phyloP scores from a whole-genome alignment of 768 basidiomycete species.

The Boletus reticuloceps region DNA sequence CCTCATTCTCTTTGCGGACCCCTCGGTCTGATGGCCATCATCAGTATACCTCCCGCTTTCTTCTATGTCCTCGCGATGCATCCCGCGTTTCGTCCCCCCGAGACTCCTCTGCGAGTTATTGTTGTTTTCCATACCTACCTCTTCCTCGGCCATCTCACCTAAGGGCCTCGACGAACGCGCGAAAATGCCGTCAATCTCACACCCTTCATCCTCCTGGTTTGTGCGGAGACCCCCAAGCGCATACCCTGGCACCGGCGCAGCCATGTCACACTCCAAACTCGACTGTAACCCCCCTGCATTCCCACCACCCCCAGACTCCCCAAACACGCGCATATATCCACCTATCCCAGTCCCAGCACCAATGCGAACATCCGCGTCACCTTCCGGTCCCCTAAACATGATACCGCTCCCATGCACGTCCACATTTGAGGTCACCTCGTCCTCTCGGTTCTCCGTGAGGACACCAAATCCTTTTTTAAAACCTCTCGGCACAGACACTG shows the following conservation, averaged over 20 bases:
- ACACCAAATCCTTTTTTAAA: slow-evolving; percentile 7
- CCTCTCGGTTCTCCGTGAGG: slow-evolving; percentile 3
- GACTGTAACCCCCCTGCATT: neutral
- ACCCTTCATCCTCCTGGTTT: neutral
- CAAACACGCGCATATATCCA: slow-evolving; percentile 27
- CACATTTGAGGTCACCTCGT: neutral
- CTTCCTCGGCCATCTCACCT: slow-evolving; percentile 7
- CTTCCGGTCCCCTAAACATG: slow-evolving; percentile 4
- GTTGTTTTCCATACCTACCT: slow-evolving; percentile 3
- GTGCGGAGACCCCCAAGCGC: neutral
- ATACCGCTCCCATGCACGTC: neutral
- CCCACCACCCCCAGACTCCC: slow-evolving; percentile 1
- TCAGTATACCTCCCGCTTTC: slow-evolving; percentile 3
- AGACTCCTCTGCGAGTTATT: neutral
- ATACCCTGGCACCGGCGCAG: slow-evolving; percentile 20
- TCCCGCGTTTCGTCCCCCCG: slow-evolving; percentile 13
- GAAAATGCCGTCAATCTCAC: slow-evolving; percentile 5
- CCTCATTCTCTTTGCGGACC: slow-evolving; percentile 17
- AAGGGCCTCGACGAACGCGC: slow-evolving; percentile 5
- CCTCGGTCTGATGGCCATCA: slow-evolving; percentile 1
- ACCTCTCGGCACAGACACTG: slow-evolving; percentile 13
- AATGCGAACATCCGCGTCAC: neutral
- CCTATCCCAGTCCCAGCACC: slow-evolving; percentile 1
- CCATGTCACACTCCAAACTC: slow-evolving; percentile 9
- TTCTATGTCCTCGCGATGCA: slow-evolving; percentile 13